Evolutionary conservation across 441 rosid species (phyloP).

Genomic region (Manihot esculenta): DNA sequence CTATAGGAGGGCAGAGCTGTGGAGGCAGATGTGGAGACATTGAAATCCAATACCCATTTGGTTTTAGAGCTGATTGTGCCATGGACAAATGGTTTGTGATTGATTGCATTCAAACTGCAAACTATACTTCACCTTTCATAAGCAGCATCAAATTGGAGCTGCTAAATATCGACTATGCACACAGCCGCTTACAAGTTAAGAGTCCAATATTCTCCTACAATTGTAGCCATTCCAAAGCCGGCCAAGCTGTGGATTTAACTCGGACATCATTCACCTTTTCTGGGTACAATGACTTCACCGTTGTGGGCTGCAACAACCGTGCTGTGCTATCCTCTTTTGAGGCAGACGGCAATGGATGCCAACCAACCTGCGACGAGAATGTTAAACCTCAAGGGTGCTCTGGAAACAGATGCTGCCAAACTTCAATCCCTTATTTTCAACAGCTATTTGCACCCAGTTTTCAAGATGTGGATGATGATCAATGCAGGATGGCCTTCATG

Average conservation of each 20-base stretch:
- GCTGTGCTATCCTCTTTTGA: neutral
- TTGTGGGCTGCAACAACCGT: neutral
- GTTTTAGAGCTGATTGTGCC: neutral
- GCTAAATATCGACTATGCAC: neutral
- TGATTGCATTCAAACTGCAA: neutral
- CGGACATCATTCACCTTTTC: neutral
- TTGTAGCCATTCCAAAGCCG: neutral
- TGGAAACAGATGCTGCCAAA: neutral
- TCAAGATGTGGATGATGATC: neutral
- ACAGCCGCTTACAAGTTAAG: neutral
- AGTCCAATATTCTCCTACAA: neutral
- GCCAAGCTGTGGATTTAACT: neutral
- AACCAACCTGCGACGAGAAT: neutral
- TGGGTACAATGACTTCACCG: neutral
- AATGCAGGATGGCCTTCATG: neutral
- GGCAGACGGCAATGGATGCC: neutral
- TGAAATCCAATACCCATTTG: conserved; percentile 5
- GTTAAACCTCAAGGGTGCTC: neutral
- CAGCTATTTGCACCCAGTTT: conserved; percentile 2
- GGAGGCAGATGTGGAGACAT: neutral
- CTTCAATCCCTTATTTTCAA: neutral
- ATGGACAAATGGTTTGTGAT: conserved; percentile 3
- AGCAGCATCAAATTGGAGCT: neutral
- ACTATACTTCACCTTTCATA: neutral
- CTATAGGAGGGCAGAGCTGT: too few species aligned